Conservation (phyloP, 1,284 basidiomycete species). For the Kalmanozyma brasiliensis region DNA sequence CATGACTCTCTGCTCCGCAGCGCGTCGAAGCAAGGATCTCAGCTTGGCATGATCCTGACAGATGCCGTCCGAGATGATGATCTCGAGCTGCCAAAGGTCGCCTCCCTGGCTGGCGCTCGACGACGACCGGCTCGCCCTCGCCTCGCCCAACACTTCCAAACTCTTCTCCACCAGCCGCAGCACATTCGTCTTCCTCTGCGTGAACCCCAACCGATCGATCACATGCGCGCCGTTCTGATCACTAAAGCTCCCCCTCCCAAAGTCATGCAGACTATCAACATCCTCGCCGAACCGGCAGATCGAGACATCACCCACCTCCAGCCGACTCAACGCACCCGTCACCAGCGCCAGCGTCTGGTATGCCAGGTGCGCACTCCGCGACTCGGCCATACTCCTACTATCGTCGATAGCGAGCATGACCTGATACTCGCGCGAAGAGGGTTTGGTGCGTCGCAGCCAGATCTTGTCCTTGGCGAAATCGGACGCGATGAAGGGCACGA, state of each 20-base stretch:
- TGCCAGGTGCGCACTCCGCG: slow-evolving; percentile 90
- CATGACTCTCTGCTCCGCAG: slow-evolving; percentile 91
- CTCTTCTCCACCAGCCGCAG: slow-evolving; percentile 85
- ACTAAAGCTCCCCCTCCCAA: slow-evolving; percentile 68
- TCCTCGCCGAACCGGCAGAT: slow-evolving; percentile 89
- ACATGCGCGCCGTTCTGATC: slow-evolving; percentile 74
- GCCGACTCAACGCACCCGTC: slow-evolving; percentile 85
- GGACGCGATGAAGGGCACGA: slow-evolving; percentile 96
- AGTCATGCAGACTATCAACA: slow-evolving; percentile 88
- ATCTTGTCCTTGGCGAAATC: slow-evolving; percentile 99
- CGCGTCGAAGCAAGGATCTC: slow-evolving; percentile 81
- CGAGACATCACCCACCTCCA: slow-evolving; percentile 93
- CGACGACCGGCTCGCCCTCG: slow-evolving; percentile 75
- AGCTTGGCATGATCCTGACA: slow-evolving; percentile 93
- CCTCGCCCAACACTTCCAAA: slow-evolving; percentile 78
- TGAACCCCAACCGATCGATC: slow-evolving; percentile 86
- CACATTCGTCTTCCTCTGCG: slow-evolving; percentile 91
- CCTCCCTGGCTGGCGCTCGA: slow-evolving; percentile 67
- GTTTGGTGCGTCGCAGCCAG: slow-evolving; percentile 93
- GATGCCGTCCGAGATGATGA: slow-evolving; percentile 98
- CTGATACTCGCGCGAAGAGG: slow-evolving; percentile 94
- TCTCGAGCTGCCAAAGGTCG: slow-evolving; percentile 96
- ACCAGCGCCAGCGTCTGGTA: slow-evolving; percentile 94
- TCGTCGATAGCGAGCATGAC: slow-evolving; percentile 94
- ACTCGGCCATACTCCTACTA: slow-evolving; percentile 95